These are phyloP conservation scores for Fusarium metavorans DNA, from an alignment of 2,329 filamentous ascomycete genomes.

Conservation along the genomic window DNA sequence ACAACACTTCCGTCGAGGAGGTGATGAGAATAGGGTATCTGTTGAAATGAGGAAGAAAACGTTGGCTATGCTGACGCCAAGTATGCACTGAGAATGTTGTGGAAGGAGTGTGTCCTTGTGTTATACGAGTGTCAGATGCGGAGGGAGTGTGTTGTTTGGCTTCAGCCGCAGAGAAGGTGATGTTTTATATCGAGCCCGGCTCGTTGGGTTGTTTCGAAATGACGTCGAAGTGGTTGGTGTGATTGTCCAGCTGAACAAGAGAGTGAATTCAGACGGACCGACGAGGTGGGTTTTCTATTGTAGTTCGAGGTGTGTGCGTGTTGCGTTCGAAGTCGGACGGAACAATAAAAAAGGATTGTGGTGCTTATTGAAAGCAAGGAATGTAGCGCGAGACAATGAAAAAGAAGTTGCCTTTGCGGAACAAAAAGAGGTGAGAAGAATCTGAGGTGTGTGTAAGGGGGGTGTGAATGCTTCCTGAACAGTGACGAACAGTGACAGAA, in stretches of 20 bases:
- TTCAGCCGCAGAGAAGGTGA: slow-evolving; percentile 19
- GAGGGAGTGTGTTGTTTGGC: slow-evolving; percentile 20
- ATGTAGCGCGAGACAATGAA: slow-evolving; percentile 27
- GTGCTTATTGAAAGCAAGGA: slow-evolving; percentile 30
- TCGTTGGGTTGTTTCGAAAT: slow-evolving; percentile 6
- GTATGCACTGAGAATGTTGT: slow-evolving; percentile 18
- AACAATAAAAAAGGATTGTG: slow-evolving; percentile 37
- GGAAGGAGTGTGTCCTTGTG: slow-evolving; percentile 18
- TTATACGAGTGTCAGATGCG: background rate
- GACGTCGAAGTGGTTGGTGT: slow-evolving; percentile 12
- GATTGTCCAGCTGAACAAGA: slow-evolving; percentile 34
- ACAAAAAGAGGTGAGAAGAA: slow-evolving; percentile 27
- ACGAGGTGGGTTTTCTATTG: slow-evolving; percentile 27
- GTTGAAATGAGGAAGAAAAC: background rate
- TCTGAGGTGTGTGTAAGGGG: background rate
- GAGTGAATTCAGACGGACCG: slow-evolving; percentile 29
- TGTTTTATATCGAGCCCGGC: slow-evolving; percentile 28
- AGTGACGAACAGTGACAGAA: slow-evolving; percentile 31
- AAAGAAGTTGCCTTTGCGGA: slow-evolving; percentile 3
- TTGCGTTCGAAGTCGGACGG: slow-evolving; percentile 5
- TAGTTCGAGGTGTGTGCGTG: slow-evolving; percentile 17
- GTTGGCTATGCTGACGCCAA: slow-evolving; percentile 8
- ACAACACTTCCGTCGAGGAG: slow-evolving; percentile 25
- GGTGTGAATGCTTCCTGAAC: slow-evolving; percentile 2
- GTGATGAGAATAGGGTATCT: slow-evolving; percentile 26